A percentile compares a stretch with the other conserved stretches of the same genome.
phyloP scores from a whole-genome alignment of 306 rosid species.

The Vigna angularis region DNA sequence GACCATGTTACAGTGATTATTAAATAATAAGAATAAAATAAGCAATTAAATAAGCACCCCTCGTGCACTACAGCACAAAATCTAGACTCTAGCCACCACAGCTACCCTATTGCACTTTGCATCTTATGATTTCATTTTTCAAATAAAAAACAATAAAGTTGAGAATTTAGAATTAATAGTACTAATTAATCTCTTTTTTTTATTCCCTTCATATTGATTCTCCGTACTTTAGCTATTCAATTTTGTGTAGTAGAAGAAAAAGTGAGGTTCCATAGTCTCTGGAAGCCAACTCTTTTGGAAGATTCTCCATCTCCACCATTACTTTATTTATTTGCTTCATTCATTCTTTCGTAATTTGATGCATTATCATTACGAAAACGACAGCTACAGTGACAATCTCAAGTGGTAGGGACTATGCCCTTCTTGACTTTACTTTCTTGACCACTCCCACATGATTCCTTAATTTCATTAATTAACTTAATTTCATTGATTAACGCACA shows the following conservation, averaged over 20 bases:
- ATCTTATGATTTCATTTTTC: not conserved
- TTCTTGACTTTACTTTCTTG: conserved; percentile 53
- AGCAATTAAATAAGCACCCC: not conserved
- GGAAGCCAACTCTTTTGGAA: conserved; percentile 45
- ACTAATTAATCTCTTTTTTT: not conserved
- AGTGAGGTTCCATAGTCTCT: conserved; percentile 36
- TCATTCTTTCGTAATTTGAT: not conserved
- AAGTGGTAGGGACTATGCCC: conserved; percentile 49
- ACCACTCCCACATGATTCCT: not conserved
- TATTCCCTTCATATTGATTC: not conserved
- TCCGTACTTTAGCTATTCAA: conserved; percentile 13
- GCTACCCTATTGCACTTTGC: not conserved
- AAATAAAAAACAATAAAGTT: not conserved
- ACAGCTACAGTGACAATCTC: conserved; percentile 28
- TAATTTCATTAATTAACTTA: conserved; percentile 27
- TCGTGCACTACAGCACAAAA: conserved; percentile 24
- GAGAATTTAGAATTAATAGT: not conserved
- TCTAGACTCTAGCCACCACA: conserved; percentile 21
- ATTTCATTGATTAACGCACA: conserved; percentile 11
- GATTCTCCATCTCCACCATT: conserved; percentile 37
- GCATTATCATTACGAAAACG: not conserved
- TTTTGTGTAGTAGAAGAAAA: not conserved
- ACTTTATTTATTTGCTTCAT: not conserved
- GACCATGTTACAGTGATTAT: not conserved
- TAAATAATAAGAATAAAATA: not conserved